phyloP scores from a whole-genome alignment of 192 early-diverging fungal species.

The Radiomyces spectabilis region DNA sequence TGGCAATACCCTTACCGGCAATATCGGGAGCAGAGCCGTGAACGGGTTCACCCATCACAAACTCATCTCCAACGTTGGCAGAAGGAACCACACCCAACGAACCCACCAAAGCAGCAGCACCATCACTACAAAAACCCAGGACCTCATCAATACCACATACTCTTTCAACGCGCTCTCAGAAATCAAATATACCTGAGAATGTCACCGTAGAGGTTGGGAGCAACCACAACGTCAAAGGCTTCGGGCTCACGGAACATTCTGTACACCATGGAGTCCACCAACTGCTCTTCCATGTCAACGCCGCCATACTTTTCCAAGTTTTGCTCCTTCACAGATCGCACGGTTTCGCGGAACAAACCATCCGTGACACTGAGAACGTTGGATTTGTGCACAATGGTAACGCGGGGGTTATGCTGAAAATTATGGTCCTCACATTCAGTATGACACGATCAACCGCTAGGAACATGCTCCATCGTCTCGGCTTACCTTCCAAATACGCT shows the following conservation, averaged over 20 bases:
- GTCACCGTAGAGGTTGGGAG: conserved; percentile 97
- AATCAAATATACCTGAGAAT: conserved; percentile 61
- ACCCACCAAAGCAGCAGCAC: conserved; percentile 93
- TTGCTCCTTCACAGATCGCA: conserved; percentile 61
- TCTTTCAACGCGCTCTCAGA: too few species aligned
- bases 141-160: not conserved
- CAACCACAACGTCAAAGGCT: conserved; percentile 92
- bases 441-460: not conserved
- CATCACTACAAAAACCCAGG: conserved; percentile 51
- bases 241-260: conserved; percentile 97
- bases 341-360: conserved; percentile 95
- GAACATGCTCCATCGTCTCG: not conserved
- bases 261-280: conserved; percentile 99
- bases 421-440: not conserved
- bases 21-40: conserved; percentile 95
- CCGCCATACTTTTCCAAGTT: conserved; percentile 47
- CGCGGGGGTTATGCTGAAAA: conserved; percentile 31
- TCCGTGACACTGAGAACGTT: conserved; percentile 93
- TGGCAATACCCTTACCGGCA: conserved; percentile 93
- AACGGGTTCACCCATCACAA: conserved; percentile 92
- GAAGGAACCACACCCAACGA: conserved; percentile 92
- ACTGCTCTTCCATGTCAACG: conserved; percentile 89
- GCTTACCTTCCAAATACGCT: conserved; percentile 61
- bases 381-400: conserved; percentile 97
- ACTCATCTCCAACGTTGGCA: conserved; percentile 92